Conservation (phyloP, 2,329 filamentous ascomycete genomes). For the Karstenula rhodostoma region DNA sequence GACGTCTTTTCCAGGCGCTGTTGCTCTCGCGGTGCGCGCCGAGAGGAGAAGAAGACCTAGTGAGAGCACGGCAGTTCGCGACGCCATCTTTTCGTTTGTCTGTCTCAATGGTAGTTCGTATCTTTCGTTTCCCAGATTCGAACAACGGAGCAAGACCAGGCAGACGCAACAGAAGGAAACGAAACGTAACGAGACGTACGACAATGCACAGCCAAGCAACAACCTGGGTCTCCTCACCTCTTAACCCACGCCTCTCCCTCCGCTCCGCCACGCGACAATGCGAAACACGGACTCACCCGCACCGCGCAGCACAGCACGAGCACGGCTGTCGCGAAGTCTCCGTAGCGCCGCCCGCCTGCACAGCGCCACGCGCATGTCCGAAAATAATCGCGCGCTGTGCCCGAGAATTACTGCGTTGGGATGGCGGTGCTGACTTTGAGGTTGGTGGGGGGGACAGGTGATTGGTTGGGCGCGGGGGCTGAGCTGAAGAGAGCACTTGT, state of each 20-base stretch:
- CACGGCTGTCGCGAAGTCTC: conserved; percentile 7
- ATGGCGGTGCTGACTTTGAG: not conserved
- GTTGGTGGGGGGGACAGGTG: not conserved
- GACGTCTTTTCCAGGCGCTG: not conserved
- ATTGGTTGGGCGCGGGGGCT: not conserved
- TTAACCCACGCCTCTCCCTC: not conserved
- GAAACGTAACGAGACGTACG: conserved; percentile 4
- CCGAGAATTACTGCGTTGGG: conserved; percentile 2
- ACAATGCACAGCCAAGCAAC: not conserved
- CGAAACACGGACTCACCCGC: conserved; percentile 3
- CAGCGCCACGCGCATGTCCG: conserved; percentile 6
- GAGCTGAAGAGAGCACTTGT: not conserved
- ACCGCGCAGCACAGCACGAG: not conserved
- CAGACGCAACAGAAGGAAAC: not conserved
- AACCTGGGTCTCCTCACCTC: not conserved
- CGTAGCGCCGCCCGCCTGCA: conserved; percentile 9
- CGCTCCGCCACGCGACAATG: not conserved
- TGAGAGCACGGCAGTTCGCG: not conserved
- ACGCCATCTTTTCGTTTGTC: not conserved
- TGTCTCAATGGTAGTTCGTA: not conserved
- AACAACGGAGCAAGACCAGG: not conserved
- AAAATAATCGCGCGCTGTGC: conserved; percentile 6
- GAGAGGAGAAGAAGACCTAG: not conserved
- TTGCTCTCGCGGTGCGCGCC: not conserved
- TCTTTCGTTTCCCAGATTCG: not conserved